Evolutionary conservation across 352 stramenopile species (phyloP), one percentile per base, ranked within the genome.

Genomic region (Detonula confervacea): DNA sequence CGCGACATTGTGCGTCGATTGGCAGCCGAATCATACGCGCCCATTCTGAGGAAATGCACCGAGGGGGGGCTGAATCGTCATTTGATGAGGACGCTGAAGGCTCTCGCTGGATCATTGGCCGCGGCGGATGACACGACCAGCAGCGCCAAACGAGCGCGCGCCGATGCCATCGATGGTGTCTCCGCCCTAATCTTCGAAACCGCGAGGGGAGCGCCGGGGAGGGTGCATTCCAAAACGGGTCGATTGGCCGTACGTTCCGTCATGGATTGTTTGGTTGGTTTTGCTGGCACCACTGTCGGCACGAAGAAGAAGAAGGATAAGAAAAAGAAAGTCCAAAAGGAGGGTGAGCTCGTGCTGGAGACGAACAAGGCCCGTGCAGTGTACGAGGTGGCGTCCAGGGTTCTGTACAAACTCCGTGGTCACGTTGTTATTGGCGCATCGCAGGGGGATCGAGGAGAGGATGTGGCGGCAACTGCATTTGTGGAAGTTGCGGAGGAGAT

Each of bases 151-250:
- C 67, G 80, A 57, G 83, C 78, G 25, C 72, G 83, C 22, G 39
- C 33, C 22, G 81, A 95, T 80, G 87, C 87, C n/a, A 81, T 92
- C 35, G 88, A 95, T 84, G 90, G 90, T 47, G 86, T 95, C 20
- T 86, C 90, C 11, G 81, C 70, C 14, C 71, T 95, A 11, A 67
- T 91, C 1, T 93, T 92, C 77, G 75, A 95, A 69, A 60, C 90
- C 30, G 62, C 80, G 20, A 59, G 77, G 54, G 88, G 89, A 72
- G 86, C 87, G 20, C 69, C 84, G 14, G 86, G 88, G 16, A 70
- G 75, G 55, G 59, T 92, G 1, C 87, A 94, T 81, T 93, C 89
- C n/a, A 88, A 89, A 66, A 86, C 81, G 47, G 47, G 63, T 20
- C 56, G 63, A n/a, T 60, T 82, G 33, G 87, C 84, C n/a, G 56